Evolutionary conservation across 2,329 filamentous ascomycete genomes (phyloP).

Genomic region (Leptosphaerulina australis): DNA sequence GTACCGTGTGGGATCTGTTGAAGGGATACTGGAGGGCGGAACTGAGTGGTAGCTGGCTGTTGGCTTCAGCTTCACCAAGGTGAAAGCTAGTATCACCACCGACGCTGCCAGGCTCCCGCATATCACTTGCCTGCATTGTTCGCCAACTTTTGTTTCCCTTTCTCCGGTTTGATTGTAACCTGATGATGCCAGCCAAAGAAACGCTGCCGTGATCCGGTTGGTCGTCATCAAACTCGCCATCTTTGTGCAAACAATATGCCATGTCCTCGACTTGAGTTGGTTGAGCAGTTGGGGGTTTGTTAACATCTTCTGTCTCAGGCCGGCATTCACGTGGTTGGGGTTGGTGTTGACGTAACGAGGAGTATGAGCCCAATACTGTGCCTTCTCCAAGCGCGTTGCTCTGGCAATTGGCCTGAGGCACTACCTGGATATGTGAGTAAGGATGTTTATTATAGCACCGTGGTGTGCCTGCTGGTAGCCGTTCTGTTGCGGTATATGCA

Average conservation of each 20-base stretch:
- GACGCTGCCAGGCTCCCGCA: constrained; percentile 15
- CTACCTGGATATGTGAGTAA: constrained; percentile 35
- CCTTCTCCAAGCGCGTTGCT: constrained; percentile 10
- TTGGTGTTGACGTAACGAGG: constrained; percentile 21
- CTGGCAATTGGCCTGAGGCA: constrained; percentile 18
- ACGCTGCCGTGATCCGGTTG: constrained; percentile 22
- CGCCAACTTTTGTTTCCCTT: constrained; percentile 33
- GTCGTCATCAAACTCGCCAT: constrained; percentile 21
- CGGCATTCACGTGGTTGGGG: neutral
- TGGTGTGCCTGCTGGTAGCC: constrained; percentile 26
- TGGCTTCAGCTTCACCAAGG: neutral
- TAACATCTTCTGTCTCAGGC: neutral
- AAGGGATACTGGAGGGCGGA: neutral
- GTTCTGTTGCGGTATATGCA: constrained; percentile 19
- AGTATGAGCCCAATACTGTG: constrained; percentile 18
- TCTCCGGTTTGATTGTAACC: constrained; percentile 29
- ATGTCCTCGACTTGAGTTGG: constrained; percentile 33
- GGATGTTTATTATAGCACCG: constrained; percentile 8
- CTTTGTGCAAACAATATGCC: constrained; percentile 31
- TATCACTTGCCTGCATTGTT: constrained; percentile 28
- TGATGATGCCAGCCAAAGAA: constrained; percentile 29
- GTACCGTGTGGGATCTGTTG: neutral
- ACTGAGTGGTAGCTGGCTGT: too few species aligned
- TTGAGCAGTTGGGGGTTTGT: neutral
- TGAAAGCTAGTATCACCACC: constrained; percentile 4